These are phyloP conservation scores for Balamuthia mandrillaris DNA, from an alignment of 208 protist genomes.

Conservation along the genomic window DNA sequence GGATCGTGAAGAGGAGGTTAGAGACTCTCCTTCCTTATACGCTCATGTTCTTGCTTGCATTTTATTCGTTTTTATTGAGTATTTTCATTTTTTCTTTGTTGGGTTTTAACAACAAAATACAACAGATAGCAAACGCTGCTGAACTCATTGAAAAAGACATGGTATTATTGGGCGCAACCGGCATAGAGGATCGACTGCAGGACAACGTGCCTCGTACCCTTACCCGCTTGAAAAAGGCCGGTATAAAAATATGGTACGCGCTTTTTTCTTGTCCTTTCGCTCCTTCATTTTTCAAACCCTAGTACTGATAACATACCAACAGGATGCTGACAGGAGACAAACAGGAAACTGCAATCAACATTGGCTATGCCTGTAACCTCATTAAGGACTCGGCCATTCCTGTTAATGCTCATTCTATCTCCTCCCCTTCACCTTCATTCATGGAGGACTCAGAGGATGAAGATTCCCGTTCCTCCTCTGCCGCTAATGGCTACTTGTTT, in stretches of 20 bases:
- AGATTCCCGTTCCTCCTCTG: no score
- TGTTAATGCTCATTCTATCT: background rate
- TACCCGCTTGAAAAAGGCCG: conserved; percentile 56
- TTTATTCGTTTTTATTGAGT: background rate
- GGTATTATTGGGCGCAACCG: conserved; percentile 79
- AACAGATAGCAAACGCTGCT: conserved; percentile 12
- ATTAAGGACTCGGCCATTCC: background rate
- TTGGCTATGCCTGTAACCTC: conserved; percentile 77
- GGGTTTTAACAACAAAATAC: no score
- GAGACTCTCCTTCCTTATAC: no score
- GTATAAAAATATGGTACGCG: background rate
- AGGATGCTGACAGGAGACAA: conserved; percentile 98
- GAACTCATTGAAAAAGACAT: conserved; percentile 78
- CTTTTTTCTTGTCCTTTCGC: background rate
- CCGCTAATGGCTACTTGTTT: no score
- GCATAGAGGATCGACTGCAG: conserved; percentile 93
- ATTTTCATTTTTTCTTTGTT: background rate
- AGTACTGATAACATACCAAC: no score
- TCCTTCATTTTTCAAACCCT: background rate
- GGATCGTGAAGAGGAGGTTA: no score
- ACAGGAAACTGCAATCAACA: conserved; percentile 94
- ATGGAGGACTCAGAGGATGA: no score
- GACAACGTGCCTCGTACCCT: conserved; percentile 89
- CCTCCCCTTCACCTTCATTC: no score
- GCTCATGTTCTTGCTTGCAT: no score